Base-by-base conservation (phyloP, 345 rosid species). In the Lagerstroemia speciosa region DNA sequence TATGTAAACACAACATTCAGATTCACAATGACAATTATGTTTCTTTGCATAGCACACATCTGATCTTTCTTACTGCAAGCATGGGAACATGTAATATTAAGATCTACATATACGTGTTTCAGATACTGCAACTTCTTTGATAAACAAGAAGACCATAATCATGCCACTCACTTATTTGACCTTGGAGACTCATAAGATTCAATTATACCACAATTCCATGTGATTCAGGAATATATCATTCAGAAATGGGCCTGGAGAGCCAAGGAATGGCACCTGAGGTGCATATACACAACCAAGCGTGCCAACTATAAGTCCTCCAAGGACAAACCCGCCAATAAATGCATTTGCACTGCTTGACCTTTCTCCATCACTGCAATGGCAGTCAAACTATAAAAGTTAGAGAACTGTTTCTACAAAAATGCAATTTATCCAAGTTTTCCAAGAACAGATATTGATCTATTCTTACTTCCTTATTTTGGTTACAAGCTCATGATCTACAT, bases 251-350 rank as follows among this genome's bases (percentile, higher is more conserved):
- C 19, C 33, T 48, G 27, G 65, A 64, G 65, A 53, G 67, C 14
- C 33, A 34, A 65, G 31, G 72, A 30, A 64, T 32, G 71, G 8
- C 46, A 93, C 98, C 96, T 93, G 96, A 57, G 98, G 96, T 29
- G 98, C 98, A 64, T 83, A 93, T 34, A 93, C 97, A 79, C 97
- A 89, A 71, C 98, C 98, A 68, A 93, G 96, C 46, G 98, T 84
- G 52, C 96, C 98, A 40, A 89, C 90, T 71, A 91, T 76, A 32
- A 91, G 80, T 75, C 97, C 97, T 40, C 98, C 98, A 79, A 91
- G 77, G 71, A 93, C 86, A 76, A 93, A 93, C 57, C 96, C 97
- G 69, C 98, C 97, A 46, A 91, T 88, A 75, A 93, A 93, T 68
- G 82, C 62, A 74, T 84, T 77, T 2, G 90, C 79, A 75, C 79